These are phyloP conservation scores for Silene vulgaris DNA, from an alignment of 179 eudicot species.

Conservation along the genomic window DNA sequence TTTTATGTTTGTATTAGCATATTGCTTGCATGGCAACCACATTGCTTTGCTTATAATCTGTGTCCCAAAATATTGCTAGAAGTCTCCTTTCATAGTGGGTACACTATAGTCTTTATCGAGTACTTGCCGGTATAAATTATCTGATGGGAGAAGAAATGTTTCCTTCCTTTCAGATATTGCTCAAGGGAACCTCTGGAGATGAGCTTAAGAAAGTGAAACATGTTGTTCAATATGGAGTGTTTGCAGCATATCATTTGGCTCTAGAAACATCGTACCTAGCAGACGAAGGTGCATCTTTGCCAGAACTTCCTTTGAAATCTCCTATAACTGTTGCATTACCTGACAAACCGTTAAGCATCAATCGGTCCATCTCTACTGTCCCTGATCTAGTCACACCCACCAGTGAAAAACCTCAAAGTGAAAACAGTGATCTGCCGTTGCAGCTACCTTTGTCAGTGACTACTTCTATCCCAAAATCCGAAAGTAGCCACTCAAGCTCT, in stretches of 20 bases:
- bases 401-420: conserved; percentile 32
- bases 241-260: conserved; percentile 54
- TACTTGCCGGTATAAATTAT: not conserved
- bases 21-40: not conserved
- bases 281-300: conserved; percentile 51
- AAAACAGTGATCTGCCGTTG: conserved; percentile 17
- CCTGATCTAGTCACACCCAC: conserved; percentile 29
- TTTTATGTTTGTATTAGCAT: not conserved
- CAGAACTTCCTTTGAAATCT: conserved; percentile 41
- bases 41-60: not conserved
- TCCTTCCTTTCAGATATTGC: conserved; percentile 40
- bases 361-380: conserved; percentile 37
- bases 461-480: conserved; percentile 10
- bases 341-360: conserved; percentile 35
- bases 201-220: conserved; percentile 51
- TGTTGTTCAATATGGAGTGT: conserved; percentile 46
- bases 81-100: not conserved
- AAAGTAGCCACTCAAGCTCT: conserved; percentile 19
- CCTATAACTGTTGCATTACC: conserved; percentile 40
- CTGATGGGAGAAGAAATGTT: not conserved
- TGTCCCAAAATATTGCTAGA: not conserved
- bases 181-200: conserved; percentile 51
- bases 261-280: conserved; percentile 51
- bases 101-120: not conserved
- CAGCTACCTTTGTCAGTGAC: conserved; percentile 16